phyloP scores from a whole-genome alignment of 129 eudicot genomes.

The Flaveria sonorensis region DNA sequence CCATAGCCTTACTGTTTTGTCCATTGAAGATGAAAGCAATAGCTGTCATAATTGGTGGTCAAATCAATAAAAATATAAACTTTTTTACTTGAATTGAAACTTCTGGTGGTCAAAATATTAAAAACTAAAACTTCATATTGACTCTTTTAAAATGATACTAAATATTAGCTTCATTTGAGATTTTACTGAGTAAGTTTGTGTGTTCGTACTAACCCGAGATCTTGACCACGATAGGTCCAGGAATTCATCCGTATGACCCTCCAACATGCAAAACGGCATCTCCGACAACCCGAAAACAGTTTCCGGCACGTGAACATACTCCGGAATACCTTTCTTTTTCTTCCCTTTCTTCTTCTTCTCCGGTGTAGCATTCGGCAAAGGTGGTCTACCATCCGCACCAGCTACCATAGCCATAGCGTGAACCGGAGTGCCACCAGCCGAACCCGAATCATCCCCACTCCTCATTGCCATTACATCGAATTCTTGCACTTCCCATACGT shows the following conservation, averaged over 20 bases:
- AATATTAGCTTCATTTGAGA: neutral
- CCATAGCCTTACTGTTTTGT: slow-evolving; percentile 48
- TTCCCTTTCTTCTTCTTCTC: slow-evolving; percentile 66
- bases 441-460: slow-evolving; percentile 30
- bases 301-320: slow-evolving; percentile 75
- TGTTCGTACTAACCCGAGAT: slow-evolving; percentile 55
- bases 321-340: slow-evolving; percentile 59
- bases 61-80: neutral
- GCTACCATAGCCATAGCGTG: slow-evolving; percentile 32
- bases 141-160: no score
- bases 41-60: slow-evolving; percentile 25
- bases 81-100: neutral
- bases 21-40: slow-evolving; percentile 50
- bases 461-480: slow-evolving; percentile 35
- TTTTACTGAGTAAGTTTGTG: neutral
- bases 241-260: slow-evolving; percentile 78
- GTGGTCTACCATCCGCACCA: slow-evolving; percentile 53
- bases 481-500: slow-evolving; percentile 45
- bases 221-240: slow-evolving; percentile 86
- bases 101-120: neutral
- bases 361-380: slow-evolving; percentile 56
- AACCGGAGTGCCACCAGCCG: neutral
- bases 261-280: slow-evolving; percentile 61
- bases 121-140: no score
- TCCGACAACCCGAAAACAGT: slow-evolving; percentile 75